Base-by-base conservation (phyloP, 352 stramenopile species). In the Phytophthora capsici region DNA sequence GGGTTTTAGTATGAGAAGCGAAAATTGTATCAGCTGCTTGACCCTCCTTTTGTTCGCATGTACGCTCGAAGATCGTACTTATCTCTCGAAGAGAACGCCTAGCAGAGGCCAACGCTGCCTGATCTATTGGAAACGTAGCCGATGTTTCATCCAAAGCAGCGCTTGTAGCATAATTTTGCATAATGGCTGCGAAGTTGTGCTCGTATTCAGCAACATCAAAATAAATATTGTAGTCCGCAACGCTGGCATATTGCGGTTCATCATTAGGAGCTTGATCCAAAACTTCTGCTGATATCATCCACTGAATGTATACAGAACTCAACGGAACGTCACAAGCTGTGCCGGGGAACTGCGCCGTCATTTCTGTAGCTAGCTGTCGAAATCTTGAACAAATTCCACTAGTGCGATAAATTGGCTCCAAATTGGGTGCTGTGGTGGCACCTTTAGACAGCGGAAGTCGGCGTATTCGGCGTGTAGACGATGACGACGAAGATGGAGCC, bases 181-280 rank as follows among this genome's bases (percentile, higher is more conserved):
- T 73, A 25, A 73, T 41, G 52, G 64, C 51, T 10, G 57, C 38
- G 25, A 77, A 69, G 6, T 76, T 80, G 2, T 44, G 45, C 50
- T 77, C 61, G 55, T 77, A 79, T 52, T 81, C 75, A 8, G 55
- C 38, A 45, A 73, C 30, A 14, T 77, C 53, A 37, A 83, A 78
- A 45, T 81, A 83, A 26, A 83, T 57, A 55, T 75, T 81, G 16
- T 45, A 60, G 26, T 79, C 65, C 4, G 54, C 59, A 34, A 62
- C 7, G 25, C 45, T 46, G 5, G 14, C 6, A 3, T 22, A 7
- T 47, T 25, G 30, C 26, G 28, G 19, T 9, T 13, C 48, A 22
- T 20, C 36, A 20, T 26, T 28, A 30, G 25, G 13, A 23, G 20
- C 16, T 43, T n/a, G 7, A 34, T 36, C 36, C 3, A 6, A 34